Base-by-base conservation (phyloP, 169 alveolate species). In the Babesia bigemina region DNA sequence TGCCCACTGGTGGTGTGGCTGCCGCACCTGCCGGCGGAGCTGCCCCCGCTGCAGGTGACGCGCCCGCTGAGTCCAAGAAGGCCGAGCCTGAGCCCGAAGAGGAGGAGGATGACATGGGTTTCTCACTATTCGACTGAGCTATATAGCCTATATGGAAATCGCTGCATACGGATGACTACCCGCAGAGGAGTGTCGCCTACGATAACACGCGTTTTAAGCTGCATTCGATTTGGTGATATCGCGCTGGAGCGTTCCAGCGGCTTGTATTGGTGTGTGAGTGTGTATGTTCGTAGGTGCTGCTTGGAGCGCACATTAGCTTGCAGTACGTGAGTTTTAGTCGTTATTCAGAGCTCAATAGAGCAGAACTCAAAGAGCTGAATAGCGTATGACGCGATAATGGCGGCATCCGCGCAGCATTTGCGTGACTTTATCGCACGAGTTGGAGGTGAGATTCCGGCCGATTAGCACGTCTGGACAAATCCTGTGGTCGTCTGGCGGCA, bases 61-160 rank as follows among this genome's bases (percentile, higher is more conserved):
- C 75, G 47, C 74, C 57, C 21, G 87, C 77, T 39, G 91, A 85
- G 73, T 53, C 87, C 56, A 85, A 85, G 67, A 86, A 87, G 84
- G 78, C 84, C 57, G 94, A 79, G 63, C 85, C 85, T 36, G 88
- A 83, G 79, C 87, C 86, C 28, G 93, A 87, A 45, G 93, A 87
- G 62, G 94, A 89, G 73, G 94, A 89, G 67, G 94, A 89, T 63
- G 94, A 89, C 76, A 83, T 89, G 89, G 94, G 94, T 59, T 89
- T 89, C 87, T 89, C 94, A 11, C 85, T 89, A 29, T 89, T 89
- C 48, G 94, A 88, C 87, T 89, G 72, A 86, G 66, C 56, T 7
- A 29, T 44, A 22, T 28, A 2, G 58, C 19, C 28, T 9, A 26
- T 11, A 13, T 19, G 26, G 63, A 57, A 10, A 17, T 22, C 29